Evolutionary conservation across 2,329 filamentous ascomycete species (phyloP).

Genomic region (Setomelanomma holmii): DNA sequence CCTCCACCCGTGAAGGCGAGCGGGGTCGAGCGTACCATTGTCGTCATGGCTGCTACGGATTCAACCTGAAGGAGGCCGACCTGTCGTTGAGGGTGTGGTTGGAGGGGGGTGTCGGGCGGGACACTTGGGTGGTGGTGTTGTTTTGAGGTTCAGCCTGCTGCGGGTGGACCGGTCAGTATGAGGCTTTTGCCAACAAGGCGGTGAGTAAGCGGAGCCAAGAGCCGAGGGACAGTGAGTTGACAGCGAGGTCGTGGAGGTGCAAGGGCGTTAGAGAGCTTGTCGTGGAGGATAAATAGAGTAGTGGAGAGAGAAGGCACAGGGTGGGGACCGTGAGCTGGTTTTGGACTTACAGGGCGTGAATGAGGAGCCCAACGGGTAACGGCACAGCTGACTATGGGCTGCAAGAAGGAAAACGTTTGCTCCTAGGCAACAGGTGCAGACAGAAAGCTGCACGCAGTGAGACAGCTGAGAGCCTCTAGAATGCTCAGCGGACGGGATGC

Average conservation of each 20-base stretch:
- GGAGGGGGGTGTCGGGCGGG: constrained; percentile 27
- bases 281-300: constrained; percentile 22
- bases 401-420: constrained; percentile 21
- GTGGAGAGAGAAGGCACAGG: constrained; percentile 22
- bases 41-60: constrained; percentile 61
- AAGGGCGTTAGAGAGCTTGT: constrained; percentile 19
- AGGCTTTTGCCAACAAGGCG: constrained; percentile 52
- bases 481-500: constrained; percentile 33
- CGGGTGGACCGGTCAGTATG: constrained; percentile 49
- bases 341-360: constrained; percentile 50
- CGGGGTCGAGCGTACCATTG: constrained; percentile 62
- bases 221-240: constrained; percentile 27
- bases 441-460: constrained; percentile 40
- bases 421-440: constrained; percentile 19
- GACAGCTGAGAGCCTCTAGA: constrained; percentile 35
- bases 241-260: constrained; percentile 19
- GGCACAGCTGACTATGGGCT: constrained; percentile 27
- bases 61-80: constrained; percentile 46
- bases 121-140: constrained; percentile 27
- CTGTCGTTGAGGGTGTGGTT: constrained; percentile 26
- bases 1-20: constrained; percentile 28
- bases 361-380: constrained; percentile 45
- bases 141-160: constrained; percentile 47
- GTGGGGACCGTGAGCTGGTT: constrained; percentile 34
- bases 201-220: constrained; percentile 49